Percentiles rank a stretch among this genome's conserved stretches.
phyloP scores from a whole-genome alignment of 2,329 filamentous ascomycete species.

The Acrodontium crateriforme region DNA sequence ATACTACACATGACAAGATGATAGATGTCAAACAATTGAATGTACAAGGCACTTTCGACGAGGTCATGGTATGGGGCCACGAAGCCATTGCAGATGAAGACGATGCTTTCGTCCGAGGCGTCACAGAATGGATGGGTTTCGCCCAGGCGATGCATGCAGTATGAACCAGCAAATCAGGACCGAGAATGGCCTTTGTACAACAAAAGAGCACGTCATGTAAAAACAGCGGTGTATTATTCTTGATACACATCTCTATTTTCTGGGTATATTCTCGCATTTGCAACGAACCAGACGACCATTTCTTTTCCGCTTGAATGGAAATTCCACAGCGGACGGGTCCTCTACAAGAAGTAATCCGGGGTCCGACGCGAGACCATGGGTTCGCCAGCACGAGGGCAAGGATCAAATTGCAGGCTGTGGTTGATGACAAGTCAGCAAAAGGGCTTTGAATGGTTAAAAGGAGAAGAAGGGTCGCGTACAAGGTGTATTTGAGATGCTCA shows the following conservation, averaged over 20 bases:
- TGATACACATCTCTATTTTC: too few species aligned
- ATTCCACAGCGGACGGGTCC: too few species aligned
- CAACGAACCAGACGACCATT: too few species aligned
- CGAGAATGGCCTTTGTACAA: neutral
- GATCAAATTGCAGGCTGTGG: conserved; percentile 93
- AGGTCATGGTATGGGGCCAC: conserved; percentile 74
- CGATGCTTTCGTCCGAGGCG: conserved; percentile 59
- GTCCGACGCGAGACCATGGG: conserved; percentile 95
- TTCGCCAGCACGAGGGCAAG: conserved; percentile 90
- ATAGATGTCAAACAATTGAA: conserved; percentile 45
- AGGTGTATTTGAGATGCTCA: conserved; percentile 97
- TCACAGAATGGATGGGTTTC: conserved; percentile 70
- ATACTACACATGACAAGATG: conserved; percentile 31
- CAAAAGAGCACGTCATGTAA: too few species aligned
- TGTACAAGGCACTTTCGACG: conserved; percentile 54
- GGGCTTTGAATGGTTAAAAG: conserved; percentile 1
- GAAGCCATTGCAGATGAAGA: conserved; percentile 34
- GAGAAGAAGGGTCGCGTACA: conserved; percentile 51
- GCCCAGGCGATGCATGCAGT: conserved; percentile 46
- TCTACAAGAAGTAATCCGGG: conserved; percentile 95
- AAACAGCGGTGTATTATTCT: too few species aligned
- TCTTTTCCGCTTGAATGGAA: neutral
- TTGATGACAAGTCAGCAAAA: too few species aligned
- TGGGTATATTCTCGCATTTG: too few species aligned
- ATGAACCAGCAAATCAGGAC: neutral